These are phyloP conservation scores for Butyriboletus loyo DNA, from an alignment of 768 basidiomycete species.

Conservation along the genomic window DNA sequence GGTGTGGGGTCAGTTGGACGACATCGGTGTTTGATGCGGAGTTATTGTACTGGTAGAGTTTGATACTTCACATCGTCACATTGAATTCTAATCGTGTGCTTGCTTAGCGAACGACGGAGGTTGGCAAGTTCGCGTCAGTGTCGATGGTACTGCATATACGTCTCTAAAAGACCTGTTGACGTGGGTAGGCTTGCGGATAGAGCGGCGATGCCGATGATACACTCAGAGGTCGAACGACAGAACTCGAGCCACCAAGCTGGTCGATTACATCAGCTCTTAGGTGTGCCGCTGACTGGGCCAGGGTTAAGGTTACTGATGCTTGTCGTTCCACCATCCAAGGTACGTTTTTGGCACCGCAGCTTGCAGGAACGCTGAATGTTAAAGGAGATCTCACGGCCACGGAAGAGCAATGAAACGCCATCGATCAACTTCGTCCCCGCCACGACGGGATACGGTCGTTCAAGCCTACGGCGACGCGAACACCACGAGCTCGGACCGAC, in stretches of 20 bases:
- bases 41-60: not conserved
- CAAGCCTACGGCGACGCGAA: not conserved
- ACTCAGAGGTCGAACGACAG: not conserved
- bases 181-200: not conserved
- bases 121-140: not conserved
- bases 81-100: not conserved
- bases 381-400: no score
- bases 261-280: conserved; percentile 7
- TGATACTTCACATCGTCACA: not conserved
- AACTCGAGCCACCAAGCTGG: not conserved
- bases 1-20: not conserved
- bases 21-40: not conserved
- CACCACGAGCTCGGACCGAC: not conserved
- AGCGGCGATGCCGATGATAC: not conserved
- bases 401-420: conserved; percentile 20
- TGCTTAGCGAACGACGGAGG: not conserved
- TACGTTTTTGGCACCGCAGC: not conserved
- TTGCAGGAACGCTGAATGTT: no score
- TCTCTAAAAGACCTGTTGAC: not conserved
- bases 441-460: not conserved
- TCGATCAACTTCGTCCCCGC: conserved; percentile 6
- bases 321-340: not conserved
- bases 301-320: not conserved
- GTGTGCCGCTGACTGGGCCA: not conserved
- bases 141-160: not conserved